phyloP scores from a whole-genome alignment of 306 rosid species.

The Castanospermum australe region DNA sequence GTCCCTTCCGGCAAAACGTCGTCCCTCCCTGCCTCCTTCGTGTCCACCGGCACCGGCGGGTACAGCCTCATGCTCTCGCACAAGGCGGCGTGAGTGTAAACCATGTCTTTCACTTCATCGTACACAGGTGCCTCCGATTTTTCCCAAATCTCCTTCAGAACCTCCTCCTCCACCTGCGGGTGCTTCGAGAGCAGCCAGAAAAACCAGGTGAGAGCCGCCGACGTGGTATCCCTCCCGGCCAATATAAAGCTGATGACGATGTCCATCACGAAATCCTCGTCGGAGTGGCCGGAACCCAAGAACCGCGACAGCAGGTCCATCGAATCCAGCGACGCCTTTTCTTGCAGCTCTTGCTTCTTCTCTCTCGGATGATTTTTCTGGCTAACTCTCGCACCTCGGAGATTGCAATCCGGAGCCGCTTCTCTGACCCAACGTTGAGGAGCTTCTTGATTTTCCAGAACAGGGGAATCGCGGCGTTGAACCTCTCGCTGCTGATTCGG shows the following conservation, averaged over 20 bases:
- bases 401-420: constrained; percentile 12
- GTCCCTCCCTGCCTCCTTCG: constrained; percentile 32
- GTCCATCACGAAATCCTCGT: constrained; percentile 49
- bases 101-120: constrained; percentile 59
- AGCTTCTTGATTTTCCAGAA: constrained; percentile 48
- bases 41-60: constrained; percentile 58
- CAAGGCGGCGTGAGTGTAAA: constrained; percentile 62
- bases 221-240: constrained; percentile 69
- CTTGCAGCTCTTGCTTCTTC: constrained; percentile 43
- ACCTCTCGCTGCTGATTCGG: constrained; percentile 41
- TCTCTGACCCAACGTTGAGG: constrained; percentile 48
- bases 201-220: constrained; percentile 63
- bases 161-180: constrained; percentile 39
- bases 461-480: not conserved
- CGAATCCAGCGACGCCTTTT: constrained; percentile 30
- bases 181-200: constrained; percentile 57
- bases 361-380: constrained; percentile 24
- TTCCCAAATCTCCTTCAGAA: constrained; percentile 36
- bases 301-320: constrained; percentile 53
- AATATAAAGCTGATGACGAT: constrained; percentile 62
- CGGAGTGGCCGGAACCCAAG: constrained; percentile 52
- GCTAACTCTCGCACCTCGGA: constrained; percentile 54
- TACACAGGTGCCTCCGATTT: constrained; percentile 11
- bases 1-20: constrained; percentile 73
- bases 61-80: constrained; percentile 76